phyloP scores from a whole-genome alignment of 345 rosid species.

The Garcia nutans region DNA sequence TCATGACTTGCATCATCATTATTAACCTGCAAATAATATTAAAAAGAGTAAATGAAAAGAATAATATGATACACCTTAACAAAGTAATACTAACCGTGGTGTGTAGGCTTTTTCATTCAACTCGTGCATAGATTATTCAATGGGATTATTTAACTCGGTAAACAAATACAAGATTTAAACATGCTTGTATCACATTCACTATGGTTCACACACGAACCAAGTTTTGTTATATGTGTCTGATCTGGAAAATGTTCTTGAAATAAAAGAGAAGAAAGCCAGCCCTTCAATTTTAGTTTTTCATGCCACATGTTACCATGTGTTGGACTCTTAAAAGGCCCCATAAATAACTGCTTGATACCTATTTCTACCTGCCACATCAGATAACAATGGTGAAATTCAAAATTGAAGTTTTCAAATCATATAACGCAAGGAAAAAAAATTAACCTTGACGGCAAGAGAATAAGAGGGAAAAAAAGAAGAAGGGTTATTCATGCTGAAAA shows the following conservation, averaged over 20 bases:
- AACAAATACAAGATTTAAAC: too few relatives aligned
- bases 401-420: neutral
- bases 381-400: conserved; percentile 9
- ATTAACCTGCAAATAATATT: too few relatives aligned
- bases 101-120: too few relatives aligned
- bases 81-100: too few relatives aligned
- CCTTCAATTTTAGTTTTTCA: conserved; percentile 79
- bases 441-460: neutral
- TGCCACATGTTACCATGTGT: conserved; percentile 55
- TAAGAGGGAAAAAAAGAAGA: neutral
- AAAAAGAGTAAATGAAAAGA: too few relatives aligned
- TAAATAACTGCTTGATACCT: conserved; percentile 61
- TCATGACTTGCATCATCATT: too few relatives aligned
- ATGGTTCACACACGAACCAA: too few relatives aligned
- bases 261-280: conserved; percentile 79
- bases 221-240: too few relatives aligned
- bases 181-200: too few relatives aligned
- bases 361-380: conserved; percentile 71
- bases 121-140: too few relatives aligned
- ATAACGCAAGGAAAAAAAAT: neutral
- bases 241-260: conserved; percentile 80
- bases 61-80: too few relatives aligned
- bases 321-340: conserved; percentile 71
- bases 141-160: too few relatives aligned
- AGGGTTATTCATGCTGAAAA: neutral